Base-by-base conservation (phyloP, 139 green algal species). In the Chlorella sp. region DNA sequence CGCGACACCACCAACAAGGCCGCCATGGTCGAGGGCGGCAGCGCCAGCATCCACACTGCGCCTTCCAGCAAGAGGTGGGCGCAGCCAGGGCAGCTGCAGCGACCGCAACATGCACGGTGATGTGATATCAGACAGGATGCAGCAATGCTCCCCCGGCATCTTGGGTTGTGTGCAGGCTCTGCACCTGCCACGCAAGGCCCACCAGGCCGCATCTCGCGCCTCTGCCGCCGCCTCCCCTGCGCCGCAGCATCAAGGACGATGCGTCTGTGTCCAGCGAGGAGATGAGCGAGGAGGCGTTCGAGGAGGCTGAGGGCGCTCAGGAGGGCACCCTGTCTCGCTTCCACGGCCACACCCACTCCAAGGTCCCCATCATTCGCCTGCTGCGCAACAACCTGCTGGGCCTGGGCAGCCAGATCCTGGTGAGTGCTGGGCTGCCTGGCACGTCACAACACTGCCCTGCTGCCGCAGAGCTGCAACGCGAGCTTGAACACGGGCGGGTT, bases 351-450 rank as follows among this genome's bases (percentile, higher is more conserved):
- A 13, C 51, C 70, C 25, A 4, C 39, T 78, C 70, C 25, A 78
- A 78, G 70, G 25, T 56, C 13, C 70, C 70, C 70, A 78, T 78
- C 39, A 16, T 80, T 3, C 74, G 74, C 44, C n/a, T 80, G 47
- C 74, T 80, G 74, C 18, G 26, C 2, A 80, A 80, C 74, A 80
- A 80, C 74, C 64, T 55, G 74, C 20, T 41, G n/a, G 74, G 74
- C 74, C 47, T 80, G 17, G 21, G 32, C 30, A 44, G 38, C 4
- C 47, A 80, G 38, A 60, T 80, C 30, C 30, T 80, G 74, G 72
- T 75, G 69, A 69, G n/a, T n/a, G n/a, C n/a, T n/a, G n/a, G n/a
- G n/a, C n/a, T n/a, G n/a, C n/a, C n/a, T n/a, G n/a, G n/a, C n/a
- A n/a, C n/a, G n/a, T n/a, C n/a, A n/a, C n/a, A n/a, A n/a, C n/a